Evolutionary conservation across 441 rosid species (phyloP).

Genomic region (Daphne laureola): DNA sequence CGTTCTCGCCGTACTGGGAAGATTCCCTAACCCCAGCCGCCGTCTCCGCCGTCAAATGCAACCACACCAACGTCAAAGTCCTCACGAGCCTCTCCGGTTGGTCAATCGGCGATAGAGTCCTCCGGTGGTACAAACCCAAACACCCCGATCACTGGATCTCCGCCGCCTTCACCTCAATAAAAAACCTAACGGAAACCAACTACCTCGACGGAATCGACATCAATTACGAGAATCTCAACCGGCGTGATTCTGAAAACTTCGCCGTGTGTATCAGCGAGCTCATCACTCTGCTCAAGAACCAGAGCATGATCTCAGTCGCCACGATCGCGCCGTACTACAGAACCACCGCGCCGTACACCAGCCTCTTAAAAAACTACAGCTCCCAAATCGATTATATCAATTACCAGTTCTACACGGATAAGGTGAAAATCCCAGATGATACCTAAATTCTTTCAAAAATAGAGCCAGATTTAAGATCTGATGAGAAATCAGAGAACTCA

Average conservation of each 20-base stretch:
- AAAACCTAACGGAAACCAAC: no score
- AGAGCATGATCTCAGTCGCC: conserved; percentile 25
- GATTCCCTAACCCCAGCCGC: conserved; percentile 26
- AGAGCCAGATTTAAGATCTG: no score
- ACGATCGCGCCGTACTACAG: conserved; percentile 38
- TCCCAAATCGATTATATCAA: conserved; percentile 40
- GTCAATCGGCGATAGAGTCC: conserved; percentile 31
- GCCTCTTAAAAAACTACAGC: conserved; percentile 25
- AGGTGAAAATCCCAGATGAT: conserved; percentile 24
- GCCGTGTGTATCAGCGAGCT: conserved; percentile 46
- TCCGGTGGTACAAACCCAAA: conserved; percentile 35
- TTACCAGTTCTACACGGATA: conserved; percentile 53
- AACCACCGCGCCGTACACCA: conserved; percentile 23
- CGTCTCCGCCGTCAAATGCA: conserved; percentile 21
- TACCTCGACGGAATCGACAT: no score
- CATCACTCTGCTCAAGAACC: conserved; percentile 31
- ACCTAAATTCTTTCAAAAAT: conserved; percentile 25
- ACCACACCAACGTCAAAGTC: conserved; percentile 35
- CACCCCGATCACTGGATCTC: conserved; percentile 31
- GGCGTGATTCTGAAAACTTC: conserved; percentile 14
- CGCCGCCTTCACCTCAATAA: conserved; percentile 39
- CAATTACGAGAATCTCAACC: conserved; percentile 42
- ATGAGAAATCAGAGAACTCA: no score
- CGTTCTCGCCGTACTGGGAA: conserved; percentile 40
- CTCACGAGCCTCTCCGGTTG: conserved; percentile 47